These are phyloP conservation scores for Triticum timopheevii DNA, from an alignment of 176 grass and related monocot genomes.

Conservation along the genomic window DNA sequence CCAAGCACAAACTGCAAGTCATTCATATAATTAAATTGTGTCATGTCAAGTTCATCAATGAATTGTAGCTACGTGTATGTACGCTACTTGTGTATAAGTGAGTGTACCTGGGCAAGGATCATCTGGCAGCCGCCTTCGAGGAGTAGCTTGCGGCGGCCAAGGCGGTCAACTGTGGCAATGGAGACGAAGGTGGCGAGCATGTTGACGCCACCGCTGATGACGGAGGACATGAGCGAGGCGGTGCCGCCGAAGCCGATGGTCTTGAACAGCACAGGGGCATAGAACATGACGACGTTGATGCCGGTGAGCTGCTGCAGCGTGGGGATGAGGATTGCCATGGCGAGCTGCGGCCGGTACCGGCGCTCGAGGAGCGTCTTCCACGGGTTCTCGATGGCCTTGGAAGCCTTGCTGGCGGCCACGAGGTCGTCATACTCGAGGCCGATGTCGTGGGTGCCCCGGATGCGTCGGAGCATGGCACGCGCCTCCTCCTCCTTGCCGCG, in stretches of 20 bases:
- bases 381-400: background rate
- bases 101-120: constrained; percentile 2
- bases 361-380: constrained; percentile 1
- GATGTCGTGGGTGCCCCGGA: constrained; percentile 23
- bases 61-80: too few species aligned
- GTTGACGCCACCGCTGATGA: constrained; percentile 32
- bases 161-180: constrained; percentile 11
- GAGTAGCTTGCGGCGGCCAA: constrained; percentile 12
- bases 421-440: constrained; percentile 10
- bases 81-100: too few species aligned
- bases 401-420: background rate
- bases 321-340: constrained; percentile 61
- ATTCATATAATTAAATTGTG: background rate
- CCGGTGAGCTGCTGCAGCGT: constrained; percentile 36
- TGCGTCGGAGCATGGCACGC: background rate
- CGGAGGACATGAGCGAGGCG: constrained; percentile 38
- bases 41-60: background rate
- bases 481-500: constrained; percentile 20
- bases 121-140: constrained; percentile 26
- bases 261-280: constrained; percentile 57
- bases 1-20: background rate
- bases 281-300: constrained; percentile 32
- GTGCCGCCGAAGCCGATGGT: constrained; percentile 53
- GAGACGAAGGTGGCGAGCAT: constrained; percentile 18
- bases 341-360: constrained; percentile 42